phyloP scores from a whole-genome alignment of 2,329 filamentous ascomycete species.

The Nectriaceae sp. region DNA sequence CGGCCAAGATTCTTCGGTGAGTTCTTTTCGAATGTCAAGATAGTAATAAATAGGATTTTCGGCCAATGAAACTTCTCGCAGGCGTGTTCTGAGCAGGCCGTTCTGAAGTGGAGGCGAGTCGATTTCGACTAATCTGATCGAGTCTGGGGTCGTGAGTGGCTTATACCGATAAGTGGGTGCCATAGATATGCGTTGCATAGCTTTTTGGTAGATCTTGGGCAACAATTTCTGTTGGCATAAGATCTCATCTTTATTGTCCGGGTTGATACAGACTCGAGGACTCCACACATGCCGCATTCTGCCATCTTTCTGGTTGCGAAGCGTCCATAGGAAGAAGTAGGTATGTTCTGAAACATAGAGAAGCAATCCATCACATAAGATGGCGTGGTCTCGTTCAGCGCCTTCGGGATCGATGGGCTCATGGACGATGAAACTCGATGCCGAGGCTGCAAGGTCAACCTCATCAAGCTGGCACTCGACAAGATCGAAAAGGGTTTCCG shows the following conservation, averaged over 20 bases:
- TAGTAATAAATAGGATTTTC: conserved; percentile 10
- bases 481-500: conserved; percentile 7
- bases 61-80: conserved; percentile 7
- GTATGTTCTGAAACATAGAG: conserved; percentile 9
- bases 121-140: conserved; percentile 8
- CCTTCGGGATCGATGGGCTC: conserved; percentile 7
- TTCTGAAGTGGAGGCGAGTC: conserved; percentile 4
- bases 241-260: conserved; percentile 1
- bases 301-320: conserved; percentile 4
- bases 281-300: conserved; percentile 7
- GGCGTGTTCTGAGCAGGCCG: conserved; percentile 7
- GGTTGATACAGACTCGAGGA: conserved; percentile 8
- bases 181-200: conserved; percentile 6
- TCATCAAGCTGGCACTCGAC: conserved; percentile 6
- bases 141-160: neutral
- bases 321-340: conserved; percentile 9
- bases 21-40: conserved; percentile 5
- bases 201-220: conserved; percentile 1
- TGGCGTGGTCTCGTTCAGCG: conserved; percentile 5
- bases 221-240: conserved; percentile 2
- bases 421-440: conserved; percentile 6
- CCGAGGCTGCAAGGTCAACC: neutral
- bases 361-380: conserved; percentile 7
- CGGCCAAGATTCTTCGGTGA: conserved; percentile 8
- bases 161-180: conserved; percentile 3